A percentile compares a stretch with the other conserved stretches of the same genome.
Conservation (phyloP, 2,329 filamentous ascomycete genomes). For the Fusarium piperis region DNA sequence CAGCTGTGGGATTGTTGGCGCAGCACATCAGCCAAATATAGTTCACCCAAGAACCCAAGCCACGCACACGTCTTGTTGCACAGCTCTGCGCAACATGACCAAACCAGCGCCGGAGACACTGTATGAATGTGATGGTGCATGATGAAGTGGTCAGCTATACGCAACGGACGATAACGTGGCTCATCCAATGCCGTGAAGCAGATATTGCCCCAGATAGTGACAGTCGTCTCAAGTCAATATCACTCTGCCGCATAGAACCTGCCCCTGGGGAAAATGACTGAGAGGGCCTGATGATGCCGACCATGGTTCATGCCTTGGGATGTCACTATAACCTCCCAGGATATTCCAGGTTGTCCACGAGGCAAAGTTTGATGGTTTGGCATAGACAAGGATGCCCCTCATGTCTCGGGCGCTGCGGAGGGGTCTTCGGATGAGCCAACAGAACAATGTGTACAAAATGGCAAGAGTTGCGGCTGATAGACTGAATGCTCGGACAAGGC, state of each 20-base stretch:
- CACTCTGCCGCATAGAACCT: slow-evolving; percentile 7
- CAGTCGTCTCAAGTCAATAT: not conserved
- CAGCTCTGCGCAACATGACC: slow-evolving; percentile 3
- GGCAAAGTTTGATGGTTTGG: slow-evolving; percentile 1
- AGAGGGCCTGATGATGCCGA: slow-evolving; percentile 9
- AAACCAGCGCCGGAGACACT: not conserved
- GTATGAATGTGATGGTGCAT: not conserved
- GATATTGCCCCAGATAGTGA: not conserved
- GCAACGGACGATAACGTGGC: slow-evolving; percentile 1
- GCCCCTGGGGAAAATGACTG: slow-evolving; percentile 1
- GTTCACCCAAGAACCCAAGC: not conserved
- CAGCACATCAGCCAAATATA: slow-evolving; percentile 21
- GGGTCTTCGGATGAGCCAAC: not conserved
- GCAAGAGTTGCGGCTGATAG: not conserved
- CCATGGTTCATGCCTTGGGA: slow-evolving; percentile 17
- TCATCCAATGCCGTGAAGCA: not conserved
- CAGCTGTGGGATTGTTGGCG: slow-evolving; percentile 7
- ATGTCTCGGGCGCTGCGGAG: not conserved
- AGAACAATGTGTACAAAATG: not conserved
- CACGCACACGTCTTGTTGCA: not conserved
- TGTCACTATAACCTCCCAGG: not conserved
- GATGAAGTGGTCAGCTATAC: slow-evolving; percentile 6
- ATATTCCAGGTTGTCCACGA: slow-evolving; percentile 2
- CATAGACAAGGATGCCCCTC: slow-evolving; percentile 9
- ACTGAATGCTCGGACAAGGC: not conserved